Evolutionary conservation across 1,284 basidiomycete genomes (phyloP).

Genomic region (Meira nashicola): DNA sequence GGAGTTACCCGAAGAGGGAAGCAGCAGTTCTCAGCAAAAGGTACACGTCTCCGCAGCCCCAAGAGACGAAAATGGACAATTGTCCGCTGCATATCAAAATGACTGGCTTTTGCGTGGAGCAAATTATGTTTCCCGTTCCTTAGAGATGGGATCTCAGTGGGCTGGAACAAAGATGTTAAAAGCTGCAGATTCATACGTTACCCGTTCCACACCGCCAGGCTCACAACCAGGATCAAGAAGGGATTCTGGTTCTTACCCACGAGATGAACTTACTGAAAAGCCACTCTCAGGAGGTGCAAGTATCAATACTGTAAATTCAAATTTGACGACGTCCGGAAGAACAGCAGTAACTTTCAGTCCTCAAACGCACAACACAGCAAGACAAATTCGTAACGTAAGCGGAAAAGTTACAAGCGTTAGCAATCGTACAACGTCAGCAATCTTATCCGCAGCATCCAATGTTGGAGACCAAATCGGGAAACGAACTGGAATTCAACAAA

Average conservation of each 20-base stretch:
- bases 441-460: constrained; percentile 40
- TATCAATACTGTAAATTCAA: not conserved
- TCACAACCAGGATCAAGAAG: not conserved
- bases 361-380: not conserved
- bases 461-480: constrained; percentile 51
- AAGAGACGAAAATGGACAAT: constrained; percentile 7
- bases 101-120: constrained; percentile 39
- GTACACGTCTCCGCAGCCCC: constrained; percentile 1
- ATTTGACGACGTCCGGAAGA: constrained; percentile 6
- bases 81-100: constrained; percentile 18
- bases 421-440: constrained; percentile 38
- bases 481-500: constrained; percentile 48
- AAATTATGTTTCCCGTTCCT: constrained; percentile 39
- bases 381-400: constrained; percentile 1
- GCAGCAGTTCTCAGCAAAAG: not conserved
- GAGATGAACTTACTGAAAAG: not conserved
- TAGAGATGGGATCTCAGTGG: constrained; percentile 20
- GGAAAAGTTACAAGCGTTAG: constrained; percentile 1
- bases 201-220: constrained; percentile 8
- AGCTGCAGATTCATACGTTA: constrained; percentile 14
- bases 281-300: not conserved
- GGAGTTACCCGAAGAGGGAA: constrained; percentile 20
- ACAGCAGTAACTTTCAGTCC: constrained; percentile 6
- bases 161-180: constrained; percentile 9
- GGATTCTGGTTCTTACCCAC: not conserved